A percentile compares a stretch with the other conserved stretches of the same genome.
Evolutionary conservation across 78 protist genomes (phyloP).

Genomic region (Andalucia godoyi): DNA sequence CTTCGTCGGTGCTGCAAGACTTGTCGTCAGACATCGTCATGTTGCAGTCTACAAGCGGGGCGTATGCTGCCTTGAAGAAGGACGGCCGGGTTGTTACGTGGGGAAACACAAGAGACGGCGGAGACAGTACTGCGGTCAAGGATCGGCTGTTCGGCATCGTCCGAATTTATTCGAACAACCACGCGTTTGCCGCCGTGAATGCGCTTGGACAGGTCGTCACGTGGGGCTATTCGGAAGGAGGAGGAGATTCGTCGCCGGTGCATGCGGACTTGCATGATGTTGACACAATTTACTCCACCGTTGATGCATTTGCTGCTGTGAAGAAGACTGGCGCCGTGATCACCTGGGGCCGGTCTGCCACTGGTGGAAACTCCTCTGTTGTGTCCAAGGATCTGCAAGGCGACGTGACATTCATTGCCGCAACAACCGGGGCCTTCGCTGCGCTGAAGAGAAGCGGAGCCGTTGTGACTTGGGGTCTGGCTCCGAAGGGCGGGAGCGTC

Average conservation of each 20-base stretch:
- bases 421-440: neutral
- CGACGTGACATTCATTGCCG: neutral
- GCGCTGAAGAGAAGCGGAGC: neutral
- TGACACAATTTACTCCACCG: neutral
- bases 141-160: neutral
- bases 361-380: neutral
- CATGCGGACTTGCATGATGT: neutral
- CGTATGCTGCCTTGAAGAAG: neutral
- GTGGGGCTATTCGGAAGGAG: neutral
- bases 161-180: neutral
- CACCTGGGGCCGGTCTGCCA: neutral
- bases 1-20: neutral
- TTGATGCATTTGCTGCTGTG: neutral
- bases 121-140: neutral
- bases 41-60: neutral
- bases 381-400: neutral
- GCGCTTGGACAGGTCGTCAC: neutral
- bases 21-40: neutral
- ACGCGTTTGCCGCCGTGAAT: constrained; percentile 1
- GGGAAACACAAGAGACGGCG: neutral
- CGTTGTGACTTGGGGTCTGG: neutral
- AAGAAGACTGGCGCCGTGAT: neutral
- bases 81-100: neutral
- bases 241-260: neutral
- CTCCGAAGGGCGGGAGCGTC: neutral